Evolutionary conservation across 2,329 filamentous ascomycete species (phyloP), one percentile per base, ranked within the genome.

Genomic region (Diaporthe velutina): DNA sequence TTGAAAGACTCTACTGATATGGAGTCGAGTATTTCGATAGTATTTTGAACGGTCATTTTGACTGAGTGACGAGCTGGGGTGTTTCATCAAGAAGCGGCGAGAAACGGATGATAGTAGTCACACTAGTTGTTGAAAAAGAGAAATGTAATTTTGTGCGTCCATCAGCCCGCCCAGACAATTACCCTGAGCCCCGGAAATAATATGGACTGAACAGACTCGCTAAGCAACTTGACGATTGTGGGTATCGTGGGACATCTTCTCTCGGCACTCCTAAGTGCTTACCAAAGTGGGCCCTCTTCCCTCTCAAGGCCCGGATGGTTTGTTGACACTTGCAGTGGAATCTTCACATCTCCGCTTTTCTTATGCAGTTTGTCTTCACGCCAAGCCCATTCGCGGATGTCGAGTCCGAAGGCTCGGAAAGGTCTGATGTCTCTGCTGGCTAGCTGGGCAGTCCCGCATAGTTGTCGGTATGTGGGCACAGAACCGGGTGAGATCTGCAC

Each of bases 1-100:
- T 35, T 28, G 48, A 68, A 68, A 17, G 42, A 52, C 7, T 52
- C 6, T 17, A 7, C 12, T 22, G 45, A 54, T 4, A 68, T 54
- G 30, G 64, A 68, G 48, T 68, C 30, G 22, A 68, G 50, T 15
- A 68, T 10, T 22, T 54, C 64, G 48, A 54, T 25, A 15, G 48
- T 38, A 4, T 40, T 52, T 25, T 15, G 48, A 52, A 19, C n/a
- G 9, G 19, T 19, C 64, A 67, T 67, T 45, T 45, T 28, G 38
- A 19, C 13, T 5, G 33, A 40, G 17, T 8, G 17, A 19, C 4
- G 38, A 35, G 17, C 54, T 57, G 22, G 54, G 13, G 15, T 19
- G 9, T 7, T 10, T 55, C 13, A 55, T 30, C 17, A 19, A 33
- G 6, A 33, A 33, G 28, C 28, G 5, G 13, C 13, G 52, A 61